These are phyloP conservation scores for Xylaria nigripes DNA, from an alignment of 495 filamentous ascomycete species.

Conservation along the genomic window DNA sequence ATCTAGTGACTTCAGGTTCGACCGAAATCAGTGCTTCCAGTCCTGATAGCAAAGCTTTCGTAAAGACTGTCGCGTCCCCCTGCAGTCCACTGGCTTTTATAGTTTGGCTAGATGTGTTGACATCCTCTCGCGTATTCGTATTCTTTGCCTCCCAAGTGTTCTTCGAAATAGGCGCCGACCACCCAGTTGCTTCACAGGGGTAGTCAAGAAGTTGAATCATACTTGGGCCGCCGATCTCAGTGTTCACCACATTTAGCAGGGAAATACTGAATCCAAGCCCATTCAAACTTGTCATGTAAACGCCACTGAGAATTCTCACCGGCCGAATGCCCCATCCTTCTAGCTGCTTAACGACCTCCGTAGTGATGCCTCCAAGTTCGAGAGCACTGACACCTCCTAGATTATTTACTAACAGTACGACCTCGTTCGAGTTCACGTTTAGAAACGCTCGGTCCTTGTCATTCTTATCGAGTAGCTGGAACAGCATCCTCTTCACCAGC, in stretches of 20 bases:
- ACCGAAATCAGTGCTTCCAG: conserved; percentile 63
- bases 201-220: conserved; percentile 86
- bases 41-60: conserved; percentile 54
- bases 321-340: conserved; percentile 61
- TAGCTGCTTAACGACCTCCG: conserved; percentile 80
- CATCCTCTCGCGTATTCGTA: conserved; percentile 33
- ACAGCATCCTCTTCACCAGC: conserved; percentile 71
- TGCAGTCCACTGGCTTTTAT: conserved; percentile 61
- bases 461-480: conserved; percentile 65
- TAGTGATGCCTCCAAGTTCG: conserved; percentile 80
- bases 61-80: conserved; percentile 51
- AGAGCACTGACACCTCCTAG: conserved; percentile 84
- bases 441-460: conserved; percentile 80
- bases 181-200: conserved; percentile 76
- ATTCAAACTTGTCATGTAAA: conserved; percentile 83
- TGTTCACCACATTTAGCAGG: conserved; percentile 72
- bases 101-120: conserved; percentile 35
- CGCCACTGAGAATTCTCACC: conserved; percentile 56
- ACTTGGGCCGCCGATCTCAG: conserved; percentile 65
- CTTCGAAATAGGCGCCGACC: conserved; percentile 65
- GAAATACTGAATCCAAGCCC: conserved; percentile 87
- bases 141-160: conserved; percentile 50
- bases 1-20: conserved; percentile 79
- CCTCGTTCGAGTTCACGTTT: conserved; percentile 53
- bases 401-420: conserved; percentile 84